A percentile compares a stretch with the other conserved stretches of the same genome.
phyloP scores from a whole-genome alignment of 441 rosid genomes.

The Pelargonium myrrhifolium region DNA sequence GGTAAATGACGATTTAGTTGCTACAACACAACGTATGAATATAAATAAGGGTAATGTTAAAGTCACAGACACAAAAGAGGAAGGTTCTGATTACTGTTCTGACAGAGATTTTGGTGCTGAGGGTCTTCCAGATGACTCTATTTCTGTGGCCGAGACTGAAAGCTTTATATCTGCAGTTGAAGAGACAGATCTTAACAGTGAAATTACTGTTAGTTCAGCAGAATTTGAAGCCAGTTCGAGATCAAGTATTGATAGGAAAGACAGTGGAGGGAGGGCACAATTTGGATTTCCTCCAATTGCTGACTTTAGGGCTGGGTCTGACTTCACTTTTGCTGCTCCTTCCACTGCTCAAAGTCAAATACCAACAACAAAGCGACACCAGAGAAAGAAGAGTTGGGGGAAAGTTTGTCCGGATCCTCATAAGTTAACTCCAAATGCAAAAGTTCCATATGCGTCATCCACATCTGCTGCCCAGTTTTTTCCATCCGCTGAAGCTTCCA shows the following conservation, averaged over 20 bases:
- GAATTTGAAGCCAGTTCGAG: slow-evolving; percentile 63
- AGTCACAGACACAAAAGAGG: slow-evolving; percentile 27
- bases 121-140: slow-evolving; percentile 37
- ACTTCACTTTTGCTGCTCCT: slow-evolving; percentile 70
- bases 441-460: slow-evolving; percentile 36
- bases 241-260: slow-evolving; percentile 36
- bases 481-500: slow-evolving; percentile 38
- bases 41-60: slow-evolving; percentile 37
- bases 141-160: slow-evolving; percentile 73
- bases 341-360: slow-evolving; percentile 37
- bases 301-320: slow-evolving; percentile 34
- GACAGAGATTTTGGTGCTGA: slow-evolving; percentile 33
- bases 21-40: slow-evolving; percentile 57
- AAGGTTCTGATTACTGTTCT: slow-evolving; percentile 26
- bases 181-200: slow-evolving; percentile 52
- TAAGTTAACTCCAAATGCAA: slow-evolving; percentile 27
- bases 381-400: slow-evolving; percentile 38
- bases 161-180: slow-evolving; percentile 79
- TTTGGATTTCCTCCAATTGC: slow-evolving; percentile 30
- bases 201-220: slow-evolving; percentile 37
- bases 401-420: slow-evolving; percentile 36
- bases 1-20: slow-evolving; percentile 49
- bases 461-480: slow-evolving; percentile 30
- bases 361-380: slow-evolving; percentile 35
- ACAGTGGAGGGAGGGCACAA: slow-evolving; percentile 32